These are phyloP conservation scores for Alternaria ethzedia DNA, from an alignment of 2,329 filamentous ascomycete genomes.

Conservation along the genomic window DNA sequence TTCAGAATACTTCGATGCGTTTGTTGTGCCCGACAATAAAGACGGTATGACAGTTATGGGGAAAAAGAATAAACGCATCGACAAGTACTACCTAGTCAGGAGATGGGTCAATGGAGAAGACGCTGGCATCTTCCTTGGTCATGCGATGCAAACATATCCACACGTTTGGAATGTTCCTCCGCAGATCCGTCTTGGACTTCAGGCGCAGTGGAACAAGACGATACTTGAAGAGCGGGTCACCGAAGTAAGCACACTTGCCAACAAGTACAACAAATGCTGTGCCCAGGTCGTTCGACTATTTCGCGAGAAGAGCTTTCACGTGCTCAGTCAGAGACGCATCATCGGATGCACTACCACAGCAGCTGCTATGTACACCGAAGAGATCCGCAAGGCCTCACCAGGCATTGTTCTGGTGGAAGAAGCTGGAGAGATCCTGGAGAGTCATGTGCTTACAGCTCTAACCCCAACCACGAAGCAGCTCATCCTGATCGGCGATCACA, in stretches of 20 bases:
- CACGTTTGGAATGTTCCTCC: constrained; percentile 62
- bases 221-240: constrained; percentile 59
- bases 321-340: constrained; percentile 62
- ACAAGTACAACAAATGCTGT: constrained; percentile 54
- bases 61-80: constrained; percentile 53
- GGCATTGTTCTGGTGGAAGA: constrained; percentile 73
- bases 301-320: constrained; percentile 31
- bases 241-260: constrained; percentile 48
- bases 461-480: constrained; percentile 64
- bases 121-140: constrained; percentile 53
- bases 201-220: constrained; percentile 34
- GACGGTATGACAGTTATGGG: constrained; percentile 59
- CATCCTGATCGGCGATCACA: constrained; percentile 75
- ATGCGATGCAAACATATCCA: constrained; percentile 32
- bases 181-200: constrained; percentile 45
- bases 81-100: constrained; percentile 58
- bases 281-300: constrained; percentile 45
- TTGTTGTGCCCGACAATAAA: constrained; percentile 56
- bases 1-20: constrained; percentile 62
- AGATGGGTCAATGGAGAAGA: constrained; percentile 59
- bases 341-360: constrained; percentile 76
- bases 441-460: constrained; percentile 69
- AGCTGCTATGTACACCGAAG: constrained; percentile 66
- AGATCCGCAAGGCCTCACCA: constrained; percentile 62
- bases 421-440: constrained; percentile 75